Conservation (phyloP, 2,329 filamentous ascomycete species). For the Fusarium ramigenum region DNA sequence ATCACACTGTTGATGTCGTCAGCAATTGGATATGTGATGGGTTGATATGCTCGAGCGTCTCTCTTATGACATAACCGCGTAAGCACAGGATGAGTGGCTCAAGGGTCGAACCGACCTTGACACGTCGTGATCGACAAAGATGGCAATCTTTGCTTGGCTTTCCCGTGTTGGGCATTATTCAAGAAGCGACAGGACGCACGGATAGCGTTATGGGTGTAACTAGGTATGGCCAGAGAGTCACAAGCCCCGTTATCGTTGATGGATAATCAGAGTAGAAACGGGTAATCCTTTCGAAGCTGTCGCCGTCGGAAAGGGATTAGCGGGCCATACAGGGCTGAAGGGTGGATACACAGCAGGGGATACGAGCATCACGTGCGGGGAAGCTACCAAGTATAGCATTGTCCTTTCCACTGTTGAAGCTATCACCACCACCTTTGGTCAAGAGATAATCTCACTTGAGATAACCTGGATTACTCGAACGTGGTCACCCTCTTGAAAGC, state of each 20-base stretch:
- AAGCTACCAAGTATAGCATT: neutral
- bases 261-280: constrained; percentile 32
- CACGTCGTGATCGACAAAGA: constrained; percentile 51
- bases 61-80: constrained; percentile 5
- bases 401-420: neutral
- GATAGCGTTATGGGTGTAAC: neutral
- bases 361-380: constrained; percentile 26
- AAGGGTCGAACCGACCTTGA: constrained; percentile 48
- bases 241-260: constrained; percentile 12
- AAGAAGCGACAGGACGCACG: neutral
- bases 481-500: too few relatives aligned
- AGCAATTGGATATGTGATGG: constrained; percentile 1
- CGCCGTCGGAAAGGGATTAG: constrained; percentile 33
- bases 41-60: constrained; percentile 1
- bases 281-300: constrained; percentile 43
- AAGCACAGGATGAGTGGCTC: constrained; percentile 1
- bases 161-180: constrained; percentile 53
- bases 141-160: constrained; percentile 54
- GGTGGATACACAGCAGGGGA: neutral
- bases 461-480: neutral
- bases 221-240: neutral
- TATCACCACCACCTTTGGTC: neutral
- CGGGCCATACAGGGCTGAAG: constrained; percentile 26
- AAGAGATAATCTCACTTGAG: neutral
- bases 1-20: constrained; percentile 48